Evolutionary conservation across 768 basidiomycete genomes (phyloP).

Genomic region (Calocybe indica): DNA sequence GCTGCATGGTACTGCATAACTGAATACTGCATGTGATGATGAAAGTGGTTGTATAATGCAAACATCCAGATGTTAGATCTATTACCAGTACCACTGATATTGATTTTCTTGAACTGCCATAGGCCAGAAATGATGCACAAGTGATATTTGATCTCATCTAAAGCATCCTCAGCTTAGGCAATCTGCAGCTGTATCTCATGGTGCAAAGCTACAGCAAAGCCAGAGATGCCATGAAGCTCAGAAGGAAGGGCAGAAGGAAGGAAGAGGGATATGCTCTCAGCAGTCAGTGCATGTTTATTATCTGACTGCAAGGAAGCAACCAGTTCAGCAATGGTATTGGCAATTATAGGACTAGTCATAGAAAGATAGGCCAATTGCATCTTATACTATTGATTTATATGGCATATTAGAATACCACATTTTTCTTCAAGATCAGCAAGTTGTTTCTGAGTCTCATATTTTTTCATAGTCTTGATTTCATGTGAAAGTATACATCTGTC

Average conservation of each 20-base stretch:
- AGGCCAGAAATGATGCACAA: background rate
- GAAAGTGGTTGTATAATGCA: background rate
- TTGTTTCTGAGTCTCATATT: background rate
- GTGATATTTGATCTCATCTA: too few species aligned
- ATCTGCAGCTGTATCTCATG: too few species aligned
- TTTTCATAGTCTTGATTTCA: background rate
- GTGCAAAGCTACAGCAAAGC: too few species aligned
- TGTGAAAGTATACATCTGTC: background rate
- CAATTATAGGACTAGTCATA: background rate
- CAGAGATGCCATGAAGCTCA: too few species aligned
- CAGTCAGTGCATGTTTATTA: too few species aligned
- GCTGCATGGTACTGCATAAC: too few species aligned
- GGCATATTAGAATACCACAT: background rate
- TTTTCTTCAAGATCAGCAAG: background rate
- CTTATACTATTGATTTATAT: background rate
- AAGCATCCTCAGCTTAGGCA: too few species aligned
- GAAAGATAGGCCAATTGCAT: background rate
- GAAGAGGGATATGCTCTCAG: too few species aligned
- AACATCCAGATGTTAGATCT: background rate
- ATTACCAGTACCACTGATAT: background rate
- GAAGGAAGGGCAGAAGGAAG: too few species aligned
- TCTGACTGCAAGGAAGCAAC: too few species aligned
- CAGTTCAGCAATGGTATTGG: too few species aligned
- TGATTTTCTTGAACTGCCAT: slow-evolving; percentile 1
- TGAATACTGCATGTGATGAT: background rate